A percentile compares a stretch with the other conserved stretches of the same genome.
phyloP scores from a whole-genome alignment of 2,329 filamentous ascomycete genomes.

The Fusarium tuaranense region DNA sequence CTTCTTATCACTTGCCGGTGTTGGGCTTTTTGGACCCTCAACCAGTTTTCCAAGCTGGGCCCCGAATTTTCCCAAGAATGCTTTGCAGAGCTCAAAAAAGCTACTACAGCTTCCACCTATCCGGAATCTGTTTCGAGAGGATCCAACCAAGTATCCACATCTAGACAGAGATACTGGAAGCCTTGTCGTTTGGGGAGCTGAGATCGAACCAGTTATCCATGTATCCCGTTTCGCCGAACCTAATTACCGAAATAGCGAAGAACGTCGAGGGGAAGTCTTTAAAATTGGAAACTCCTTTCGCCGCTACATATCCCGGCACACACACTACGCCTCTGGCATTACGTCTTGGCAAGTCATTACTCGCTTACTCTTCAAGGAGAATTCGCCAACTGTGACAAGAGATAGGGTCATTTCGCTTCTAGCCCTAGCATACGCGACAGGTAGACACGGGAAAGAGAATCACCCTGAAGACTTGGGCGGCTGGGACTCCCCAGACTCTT shows the following conservation, averaged over 20 bases:
- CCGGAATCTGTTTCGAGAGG: background rate
- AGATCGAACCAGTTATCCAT: background rate
- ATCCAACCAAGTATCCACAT: background rate
- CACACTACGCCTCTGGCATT: background rate
- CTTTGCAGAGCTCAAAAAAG: no score
- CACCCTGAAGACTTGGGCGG: background rate
- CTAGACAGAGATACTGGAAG: background rate
- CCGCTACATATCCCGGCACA: background rate
- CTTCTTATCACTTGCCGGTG: background rate
- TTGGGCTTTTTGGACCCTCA: background rate
- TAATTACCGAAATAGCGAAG: no score
- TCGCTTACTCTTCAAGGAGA: background rate
- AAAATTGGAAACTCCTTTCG: background rate
- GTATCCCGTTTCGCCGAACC: no score
- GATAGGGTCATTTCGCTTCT: background rate
- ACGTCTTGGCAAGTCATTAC: background rate
- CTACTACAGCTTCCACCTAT: no score
- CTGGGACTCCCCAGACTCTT: background rate
- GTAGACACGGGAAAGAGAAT: background rate
- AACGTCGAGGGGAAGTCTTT: no score
- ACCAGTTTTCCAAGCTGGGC: background rate
- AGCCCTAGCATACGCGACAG: rapidly evolving
- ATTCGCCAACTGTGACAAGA: background rate
- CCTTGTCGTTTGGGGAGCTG: background rate
- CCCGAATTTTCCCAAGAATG: background rate